These are phyloP conservation scores for Populus tremula DNA, from an alignment of 345 rosid species.

Conservation along the genomic window DNA sequence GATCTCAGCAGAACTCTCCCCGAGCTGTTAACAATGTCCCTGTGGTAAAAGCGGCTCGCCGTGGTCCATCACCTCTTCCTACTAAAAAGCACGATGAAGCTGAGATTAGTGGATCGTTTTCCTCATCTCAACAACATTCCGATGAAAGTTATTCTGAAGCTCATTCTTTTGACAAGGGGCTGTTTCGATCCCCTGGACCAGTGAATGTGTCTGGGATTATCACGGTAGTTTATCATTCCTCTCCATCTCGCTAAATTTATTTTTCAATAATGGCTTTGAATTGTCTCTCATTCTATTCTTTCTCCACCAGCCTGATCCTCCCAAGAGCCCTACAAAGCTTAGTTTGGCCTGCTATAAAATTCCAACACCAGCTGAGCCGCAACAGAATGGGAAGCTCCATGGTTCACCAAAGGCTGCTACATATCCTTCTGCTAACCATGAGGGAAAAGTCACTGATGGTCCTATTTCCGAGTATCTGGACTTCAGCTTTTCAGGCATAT, in stretches of 20 bases:
- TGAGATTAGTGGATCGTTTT: conserved; percentile 31
- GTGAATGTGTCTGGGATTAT: conserved; percentile 29
- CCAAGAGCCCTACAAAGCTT: conserved; percentile 21
- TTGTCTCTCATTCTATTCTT: background rate
- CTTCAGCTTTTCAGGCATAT: conserved; percentile 44
- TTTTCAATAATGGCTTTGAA: background rate
- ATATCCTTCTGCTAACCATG: conserved; percentile 12
- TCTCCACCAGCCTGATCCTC: conserved; percentile 24
- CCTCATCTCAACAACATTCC: conserved; percentile 41
- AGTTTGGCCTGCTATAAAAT: conserved; percentile 19
- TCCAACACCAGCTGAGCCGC: conserved; percentile 18
- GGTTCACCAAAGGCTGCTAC: conserved; percentile 14
- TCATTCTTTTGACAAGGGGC: conserved; percentile 42
- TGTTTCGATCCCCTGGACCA: conserved; percentile 28
- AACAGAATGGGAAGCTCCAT: conserved; percentile 25
- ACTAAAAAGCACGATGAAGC: conserved; percentile 35
- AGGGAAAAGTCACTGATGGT: conserved; percentile 10
- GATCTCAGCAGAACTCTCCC: conserved; percentile 45
- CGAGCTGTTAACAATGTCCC: conserved; percentile 25
- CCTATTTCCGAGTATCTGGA: conserved; percentile 23
- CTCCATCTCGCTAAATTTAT: background rate
- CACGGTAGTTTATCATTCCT: conserved; percentile 10
- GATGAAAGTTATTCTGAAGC: conserved; percentile 34
- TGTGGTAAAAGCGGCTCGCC: conserved; percentile 20
- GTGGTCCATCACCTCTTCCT: conserved; percentile 28